Evolutionary conservation across 2,329 filamentous ascomycete species (phyloP).

Genomic region (Fusarium nanum): DNA sequence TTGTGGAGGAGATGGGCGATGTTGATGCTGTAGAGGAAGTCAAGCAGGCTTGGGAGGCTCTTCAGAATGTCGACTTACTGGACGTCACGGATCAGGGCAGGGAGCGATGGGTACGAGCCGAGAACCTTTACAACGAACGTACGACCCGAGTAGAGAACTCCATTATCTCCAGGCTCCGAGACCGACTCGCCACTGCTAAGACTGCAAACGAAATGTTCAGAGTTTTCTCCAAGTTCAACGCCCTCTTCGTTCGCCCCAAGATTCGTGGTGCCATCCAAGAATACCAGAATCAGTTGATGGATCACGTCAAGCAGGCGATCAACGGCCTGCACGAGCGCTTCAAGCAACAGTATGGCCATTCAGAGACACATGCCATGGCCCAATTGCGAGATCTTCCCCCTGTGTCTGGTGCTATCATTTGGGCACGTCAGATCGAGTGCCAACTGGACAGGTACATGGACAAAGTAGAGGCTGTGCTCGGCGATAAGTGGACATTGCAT

Average conservation of each 20-base stretch:
- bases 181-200: slow-evolving; percentile 93
- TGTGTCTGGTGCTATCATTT: slow-evolving; percentile 96
- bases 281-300: slow-evolving; percentile 97
- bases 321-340: slow-evolving; percentile 93
- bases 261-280: slow-evolving; percentile 97
- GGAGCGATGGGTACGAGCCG: slow-evolving; percentile 89
- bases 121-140: slow-evolving; percentile 96
- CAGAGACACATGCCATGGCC: slow-evolving; percentile 97
- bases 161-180: slow-evolving; percentile 92
- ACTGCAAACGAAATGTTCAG: slow-evolving; percentile 99
- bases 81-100: slow-evolving; percentile 93
- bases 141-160: slow-evolving; percentile 98
- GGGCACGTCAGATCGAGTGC: slow-evolving; percentile 95
- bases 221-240: slow-evolving; percentile 99
- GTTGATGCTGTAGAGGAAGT: slow-evolving; percentile 98
- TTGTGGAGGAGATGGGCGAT: slow-evolving; percentile 95
- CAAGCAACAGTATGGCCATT: slow-evolving; percentile 98
- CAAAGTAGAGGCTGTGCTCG: slow-evolving; percentile 98
- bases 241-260: slow-evolving; percentile 97
- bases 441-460: slow-evolving; percentile 98
- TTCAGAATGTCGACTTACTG: slow-evolving; percentile 94
- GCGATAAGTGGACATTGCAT: slow-evolving; percentile 93
- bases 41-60: slow-evolving; percentile 89
- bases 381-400: slow-evolving; percentile 95
- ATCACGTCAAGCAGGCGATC: slow-evolving; percentile 97